Conservation (phyloP, 108 stramenopile species). For the Cylindrotheca closterium region DNA sequence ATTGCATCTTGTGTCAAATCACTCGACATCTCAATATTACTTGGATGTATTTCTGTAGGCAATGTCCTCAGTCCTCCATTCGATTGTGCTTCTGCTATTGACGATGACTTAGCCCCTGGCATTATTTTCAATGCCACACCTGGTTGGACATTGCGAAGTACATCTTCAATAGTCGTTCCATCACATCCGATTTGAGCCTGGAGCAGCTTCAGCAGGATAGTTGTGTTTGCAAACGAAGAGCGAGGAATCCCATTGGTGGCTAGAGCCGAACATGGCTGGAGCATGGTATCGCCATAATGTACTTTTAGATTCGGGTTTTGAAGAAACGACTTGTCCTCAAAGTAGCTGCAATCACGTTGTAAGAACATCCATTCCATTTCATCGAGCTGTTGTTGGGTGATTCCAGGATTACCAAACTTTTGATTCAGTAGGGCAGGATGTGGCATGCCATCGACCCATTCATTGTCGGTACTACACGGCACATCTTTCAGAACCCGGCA, state of each 20-base stretch:
- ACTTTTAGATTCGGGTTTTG: neutral
- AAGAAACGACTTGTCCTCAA: constrained; percentile 1
- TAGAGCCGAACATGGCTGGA: neutral
- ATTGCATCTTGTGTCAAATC: neutral
- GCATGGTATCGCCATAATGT: constrained; percentile 12
- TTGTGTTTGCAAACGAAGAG: constrained; percentile 11
- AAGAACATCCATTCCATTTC: constrained; percentile 18
- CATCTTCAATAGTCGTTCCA: neutral
- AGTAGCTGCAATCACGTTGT: constrained; percentile 16
- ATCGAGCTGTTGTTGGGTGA: constrained; percentile 4
- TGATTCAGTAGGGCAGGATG: constrained; percentile 12
- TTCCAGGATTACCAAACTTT: constrained; percentile 21
- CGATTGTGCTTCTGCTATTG: neutral
- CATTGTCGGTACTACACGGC: neutral
- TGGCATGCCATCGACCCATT: constrained; percentile 9
- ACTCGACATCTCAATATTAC: neutral
- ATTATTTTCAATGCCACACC: too few relatives aligned
- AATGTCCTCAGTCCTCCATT: neutral
- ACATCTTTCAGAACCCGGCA: constrained; percentile 15
- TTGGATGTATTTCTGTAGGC: neutral
- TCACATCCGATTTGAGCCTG: constrained; percentile 18
- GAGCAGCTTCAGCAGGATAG: constrained; percentile 10
- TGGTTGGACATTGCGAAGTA: too few relatives aligned
- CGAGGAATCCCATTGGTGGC: neutral
- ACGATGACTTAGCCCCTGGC: too few relatives aligned